Evolutionary conservation across 805 yeast genomes (phyloP).

Genomic region (Grigorovia transvaalensis): DNA sequence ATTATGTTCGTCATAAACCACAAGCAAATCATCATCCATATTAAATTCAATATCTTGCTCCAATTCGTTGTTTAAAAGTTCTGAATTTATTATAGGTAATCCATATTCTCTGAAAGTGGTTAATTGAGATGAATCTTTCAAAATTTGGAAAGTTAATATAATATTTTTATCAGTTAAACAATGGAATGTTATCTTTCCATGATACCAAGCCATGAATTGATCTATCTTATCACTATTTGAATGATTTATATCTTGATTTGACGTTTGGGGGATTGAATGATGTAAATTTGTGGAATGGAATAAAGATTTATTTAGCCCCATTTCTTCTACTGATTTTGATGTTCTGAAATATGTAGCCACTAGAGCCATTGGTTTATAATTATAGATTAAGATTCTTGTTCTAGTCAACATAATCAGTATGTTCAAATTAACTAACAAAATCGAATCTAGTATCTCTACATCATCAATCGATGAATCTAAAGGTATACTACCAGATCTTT

Average conservation of each 20-base stretch:
- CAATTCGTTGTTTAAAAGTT: conserved; percentile 6
- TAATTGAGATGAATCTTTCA: conserved; percentile 14
- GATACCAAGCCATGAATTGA: conserved; percentile 3
- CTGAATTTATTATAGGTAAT: conserved; percentile 15
- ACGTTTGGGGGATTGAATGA: conserved; percentile 4
- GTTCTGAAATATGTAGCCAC: conserved; percentile 25
- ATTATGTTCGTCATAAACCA: conserved; percentile 23
- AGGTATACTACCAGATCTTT: conserved; percentile 4
- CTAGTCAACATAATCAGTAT: conserved; percentile 20
- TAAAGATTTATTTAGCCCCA: conserved; percentile 21
- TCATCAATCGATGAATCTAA: conserved; percentile 9
- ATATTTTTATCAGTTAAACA: conserved; percentile 23
- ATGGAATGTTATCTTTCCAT: conserved; percentile 21
- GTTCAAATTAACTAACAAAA: conserved; percentile 20
- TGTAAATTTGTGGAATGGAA: conserved; percentile 10
- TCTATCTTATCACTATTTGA: background rate
- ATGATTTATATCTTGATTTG: background rate
- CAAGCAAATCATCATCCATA: conserved; percentile 22
- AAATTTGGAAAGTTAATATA: conserved; percentile 23
- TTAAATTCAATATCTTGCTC: conserved; percentile 15
- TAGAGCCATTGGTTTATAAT: conserved; percentile 26
- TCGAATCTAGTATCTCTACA: conserved; percentile 15
- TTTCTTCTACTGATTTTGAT: conserved; percentile 18
- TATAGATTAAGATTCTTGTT: conserved; percentile 22
- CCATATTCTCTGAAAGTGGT: conserved; percentile 24